Conservation (phyloP, 2,329 filamentous ascomycete genomes). For the Fusarium oligoseptatum region DNA sequence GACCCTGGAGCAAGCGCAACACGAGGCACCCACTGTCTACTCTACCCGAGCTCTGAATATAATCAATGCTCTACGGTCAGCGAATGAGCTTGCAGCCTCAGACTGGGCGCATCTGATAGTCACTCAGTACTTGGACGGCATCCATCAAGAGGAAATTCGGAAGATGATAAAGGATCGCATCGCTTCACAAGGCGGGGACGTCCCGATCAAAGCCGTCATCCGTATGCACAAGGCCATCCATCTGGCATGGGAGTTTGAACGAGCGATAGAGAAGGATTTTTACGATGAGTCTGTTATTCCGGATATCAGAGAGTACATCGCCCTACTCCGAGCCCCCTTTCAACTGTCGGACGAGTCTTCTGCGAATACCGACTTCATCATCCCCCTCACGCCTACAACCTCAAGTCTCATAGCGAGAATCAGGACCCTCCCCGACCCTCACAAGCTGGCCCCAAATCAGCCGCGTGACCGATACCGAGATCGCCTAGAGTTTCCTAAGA, state of each 20-base stretch:
- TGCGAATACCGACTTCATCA: conserved; percentile 42
- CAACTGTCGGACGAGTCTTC: conserved; percentile 5
- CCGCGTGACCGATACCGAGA: conserved; percentile 68
- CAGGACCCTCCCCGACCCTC: conserved; percentile 61
- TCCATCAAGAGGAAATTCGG: conserved; percentile 62
- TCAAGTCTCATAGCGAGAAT: conserved; percentile 58
- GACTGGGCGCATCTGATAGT: conserved; percentile 46
- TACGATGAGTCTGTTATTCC: conserved; percentile 56
- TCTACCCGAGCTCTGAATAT: conserved; percentile 55
- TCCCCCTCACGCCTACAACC: conserved; percentile 55
- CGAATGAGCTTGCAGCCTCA: conserved; percentile 8
- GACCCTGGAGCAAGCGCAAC: conserved; percentile 65
- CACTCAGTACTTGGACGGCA: conserved; percentile 65
- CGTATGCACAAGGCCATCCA: conserved; percentile 68
- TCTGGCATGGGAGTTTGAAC: conserved; percentile 68
- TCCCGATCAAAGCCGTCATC: conserved; percentile 57
- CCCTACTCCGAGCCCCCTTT: conserved; percentile 60
- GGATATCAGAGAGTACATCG: conserved; percentile 63
- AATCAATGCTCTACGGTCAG: conserved; percentile 30
- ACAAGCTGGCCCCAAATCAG: conserved; percentile 63
- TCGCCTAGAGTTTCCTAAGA: conserved; percentile 81
- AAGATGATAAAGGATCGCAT: conserved; percentile 51
- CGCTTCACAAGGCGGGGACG: conserved; percentile 20
- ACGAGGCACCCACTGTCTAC: conserved; percentile 67
- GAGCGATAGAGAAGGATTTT: conserved; percentile 61